Evolutionary conservation across 257 asterid genomes (phyloP), one percentile per base, ranked within the genome.

Genomic region (Orobanche coerulescens): DNA sequence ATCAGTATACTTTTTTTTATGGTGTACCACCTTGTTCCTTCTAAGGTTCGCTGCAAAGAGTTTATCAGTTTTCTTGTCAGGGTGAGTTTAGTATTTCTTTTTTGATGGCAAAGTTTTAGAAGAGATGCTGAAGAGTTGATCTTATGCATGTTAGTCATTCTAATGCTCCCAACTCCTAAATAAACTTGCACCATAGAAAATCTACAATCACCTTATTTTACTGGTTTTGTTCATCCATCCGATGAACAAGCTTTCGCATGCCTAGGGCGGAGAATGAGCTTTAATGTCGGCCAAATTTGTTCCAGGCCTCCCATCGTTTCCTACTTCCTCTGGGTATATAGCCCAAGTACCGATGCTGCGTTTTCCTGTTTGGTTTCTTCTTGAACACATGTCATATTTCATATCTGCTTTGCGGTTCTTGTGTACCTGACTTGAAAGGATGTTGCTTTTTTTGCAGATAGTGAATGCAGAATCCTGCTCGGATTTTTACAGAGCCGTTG

Each of bases 401-500:
- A 39, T 20, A 5, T 65, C 8, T 59, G 28, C 61, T 19, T 62
- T 39, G 39, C 48, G 56, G 37, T 42, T 48, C 40, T 58, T 57
- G 11, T 58, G 28, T 56, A 58, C 37, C n/a, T 70, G 43, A 61
- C 60, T 46, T 68, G 12, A 31, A 26, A 4, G 54, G 57, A 57
- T 75, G 59, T 44, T 55, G 24, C 67, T 39, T 43, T 46, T 66
- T 48, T 71, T 81, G 81, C 82, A 92, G 98, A 70, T 92, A 78
- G 65, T 71, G 82, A 83, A 78, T 46, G 97, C 96, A 48, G 82
- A 86, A 52, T 92, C 98, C 63, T 82, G 95, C 77, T 76, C 82
- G 7, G 97, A 88, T 77, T 95, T 92, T 74, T 73, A 92, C 71
- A 73, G 65, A 74, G 78, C 78, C 65, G 76, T 92, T 56, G 97